These are phyloP conservation scores for Adiantum capillusveneris DNA, from an alignment of 75 land plant species.

Conservation along the genomic window DNA sequence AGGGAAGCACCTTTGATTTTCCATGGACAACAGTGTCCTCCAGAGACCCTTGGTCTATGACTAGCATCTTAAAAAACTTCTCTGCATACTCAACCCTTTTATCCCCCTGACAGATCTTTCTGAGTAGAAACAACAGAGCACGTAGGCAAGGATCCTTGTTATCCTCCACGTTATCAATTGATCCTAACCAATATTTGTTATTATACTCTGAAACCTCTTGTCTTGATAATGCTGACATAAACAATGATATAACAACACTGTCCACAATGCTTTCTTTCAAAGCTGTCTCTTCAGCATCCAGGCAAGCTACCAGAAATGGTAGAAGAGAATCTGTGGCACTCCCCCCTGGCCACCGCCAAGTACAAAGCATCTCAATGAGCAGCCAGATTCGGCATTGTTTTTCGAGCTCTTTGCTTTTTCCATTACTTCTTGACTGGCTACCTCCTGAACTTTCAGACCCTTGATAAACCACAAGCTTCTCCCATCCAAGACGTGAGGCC, in stretches of 20 bases:
- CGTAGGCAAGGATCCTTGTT: conserved; percentile 57
- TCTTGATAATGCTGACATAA: conserved; percentile 15
- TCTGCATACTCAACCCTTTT: conserved; percentile 32
- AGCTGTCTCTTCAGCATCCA: conserved; percentile 13
- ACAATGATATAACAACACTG: conserved; percentile 44
- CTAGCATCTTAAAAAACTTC: conserved; percentile 34
- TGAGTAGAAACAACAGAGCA: conserved; percentile 48
- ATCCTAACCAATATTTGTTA: conserved; percentile 21
- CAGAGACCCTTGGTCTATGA: conserved; percentile 30
- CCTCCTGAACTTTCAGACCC: not conserved
- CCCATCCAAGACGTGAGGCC: conserved; percentile 45
- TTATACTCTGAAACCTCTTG: not conserved
- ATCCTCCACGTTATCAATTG: conserved; percentile 25
- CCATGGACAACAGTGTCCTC: conserved; percentile 17
- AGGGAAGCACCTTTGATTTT: conserved; percentile 55
- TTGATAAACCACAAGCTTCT: conserved; percentile 36
- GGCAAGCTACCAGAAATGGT: conserved; percentile 47
- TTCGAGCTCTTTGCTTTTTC: too few relatives aligned
- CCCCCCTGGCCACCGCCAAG: conserved; percentile 87
- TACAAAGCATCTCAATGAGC: conserved; percentile 77
- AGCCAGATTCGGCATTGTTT: conserved; percentile 55
- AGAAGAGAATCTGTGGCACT: conserved; percentile 47
- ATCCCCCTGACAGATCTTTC: conserved; percentile 24
- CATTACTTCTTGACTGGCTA: too few relatives aligned
- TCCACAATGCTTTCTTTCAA: conserved; percentile 22